Evolutionary conservation across 257 asterid species (phyloP).

Genomic region (Scutellaria barbata): DNA sequence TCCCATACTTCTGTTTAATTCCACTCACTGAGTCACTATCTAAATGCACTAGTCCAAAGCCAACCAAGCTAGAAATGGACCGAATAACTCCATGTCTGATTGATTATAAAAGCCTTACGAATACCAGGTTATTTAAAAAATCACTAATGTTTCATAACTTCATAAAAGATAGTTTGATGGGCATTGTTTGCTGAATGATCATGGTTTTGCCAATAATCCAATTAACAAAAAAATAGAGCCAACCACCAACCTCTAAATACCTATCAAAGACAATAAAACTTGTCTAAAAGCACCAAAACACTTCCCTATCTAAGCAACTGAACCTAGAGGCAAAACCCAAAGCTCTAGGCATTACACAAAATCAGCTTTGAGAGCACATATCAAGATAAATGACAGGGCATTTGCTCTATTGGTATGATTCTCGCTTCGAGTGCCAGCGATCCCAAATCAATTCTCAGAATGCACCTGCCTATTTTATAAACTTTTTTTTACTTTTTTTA

Average conservation of each 20-base stretch:
- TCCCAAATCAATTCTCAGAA: constrained; percentile 85
- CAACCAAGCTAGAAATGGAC: not conserved
- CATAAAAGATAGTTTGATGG: not conserved
- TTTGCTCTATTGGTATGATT: constrained; percentile 96
- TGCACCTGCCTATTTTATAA: constrained; percentile 33
- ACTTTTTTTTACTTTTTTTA: not conserved
- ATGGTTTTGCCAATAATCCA: not conserved
- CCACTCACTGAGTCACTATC: not conserved
- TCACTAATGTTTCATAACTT: constrained; percentile 9
- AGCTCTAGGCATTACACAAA: not conserved
- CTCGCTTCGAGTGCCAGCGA: constrained; percentile 96
- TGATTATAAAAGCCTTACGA: not conserved
- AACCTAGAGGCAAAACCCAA: not conserved
- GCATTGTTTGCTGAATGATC: not conserved
- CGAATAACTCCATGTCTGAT: not conserved
- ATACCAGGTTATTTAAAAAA: not conserved
- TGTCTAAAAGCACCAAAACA: too few species aligned
- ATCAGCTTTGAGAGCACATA: not conserved
- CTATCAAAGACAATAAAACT: too few species aligned
- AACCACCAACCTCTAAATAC: too few species aligned
- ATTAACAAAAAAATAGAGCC: constrained; percentile 6
- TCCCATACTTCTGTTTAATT: not conserved
- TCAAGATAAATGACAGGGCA: constrained; percentile 50
- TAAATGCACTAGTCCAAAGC: not conserved
- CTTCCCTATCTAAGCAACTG: too few species aligned